Conservation (phyloP, 2,329 filamentous ascomycete genomes). For the Elsinoe ampelina region DNA sequence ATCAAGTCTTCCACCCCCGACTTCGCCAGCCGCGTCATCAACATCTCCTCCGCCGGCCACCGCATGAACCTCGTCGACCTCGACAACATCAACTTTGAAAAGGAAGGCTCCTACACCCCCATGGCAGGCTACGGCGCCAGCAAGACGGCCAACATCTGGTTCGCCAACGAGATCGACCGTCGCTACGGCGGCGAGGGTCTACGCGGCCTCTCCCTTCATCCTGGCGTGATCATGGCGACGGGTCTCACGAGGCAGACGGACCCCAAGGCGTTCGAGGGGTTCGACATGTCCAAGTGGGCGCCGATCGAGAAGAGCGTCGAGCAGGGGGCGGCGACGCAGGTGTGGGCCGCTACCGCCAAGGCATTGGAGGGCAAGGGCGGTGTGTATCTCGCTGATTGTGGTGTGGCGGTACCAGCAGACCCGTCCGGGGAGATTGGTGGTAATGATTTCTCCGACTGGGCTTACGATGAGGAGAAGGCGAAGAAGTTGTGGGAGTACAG, state of each 20-base stretch:
- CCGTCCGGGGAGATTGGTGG: slow-evolving; percentile 17
- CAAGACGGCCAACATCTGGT: slow-evolving; percentile 46
- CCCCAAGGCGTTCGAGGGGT: slow-evolving; percentile 11
- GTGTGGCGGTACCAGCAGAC: slow-evolving; percentile 26
- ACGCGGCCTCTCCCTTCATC: slow-evolving; percentile 39
- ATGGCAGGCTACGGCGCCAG: slow-evolving; percentile 37
- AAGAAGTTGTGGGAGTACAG: slow-evolving; percentile 36
- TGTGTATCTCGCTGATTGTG: slow-evolving; percentile 38
- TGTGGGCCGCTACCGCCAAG: slow-evolving; percentile 37
- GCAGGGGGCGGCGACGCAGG: slow-evolving; percentile 44
- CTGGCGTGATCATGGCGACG: slow-evolving; percentile 33
- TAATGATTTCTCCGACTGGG: slow-evolving; percentile 26
- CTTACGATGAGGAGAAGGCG: slow-evolving; percentile 33
- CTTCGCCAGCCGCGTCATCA: slow-evolving; percentile 41
- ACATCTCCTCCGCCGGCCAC: slow-evolving; percentile 39
- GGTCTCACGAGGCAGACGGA: slow-evolving; percentile 15
- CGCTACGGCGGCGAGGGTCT: slow-evolving; percentile 37
- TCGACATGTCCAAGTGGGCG: neutral
- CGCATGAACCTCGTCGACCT: slow-evolving; percentile 18
- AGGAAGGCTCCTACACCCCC: slow-evolving; percentile 19
- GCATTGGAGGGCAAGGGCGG: slow-evolving; percentile 40
- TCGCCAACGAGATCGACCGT: slow-evolving; percentile 45
- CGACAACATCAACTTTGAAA: slow-evolving; percentile 26
- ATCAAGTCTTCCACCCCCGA: slow-evolving; percentile 30
- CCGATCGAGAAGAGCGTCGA: slow-evolving; percentile 19